Evolutionary conservation across 768 basidiomycete species (phyloP).

Genomic region (Mrakia gelida): DNA sequence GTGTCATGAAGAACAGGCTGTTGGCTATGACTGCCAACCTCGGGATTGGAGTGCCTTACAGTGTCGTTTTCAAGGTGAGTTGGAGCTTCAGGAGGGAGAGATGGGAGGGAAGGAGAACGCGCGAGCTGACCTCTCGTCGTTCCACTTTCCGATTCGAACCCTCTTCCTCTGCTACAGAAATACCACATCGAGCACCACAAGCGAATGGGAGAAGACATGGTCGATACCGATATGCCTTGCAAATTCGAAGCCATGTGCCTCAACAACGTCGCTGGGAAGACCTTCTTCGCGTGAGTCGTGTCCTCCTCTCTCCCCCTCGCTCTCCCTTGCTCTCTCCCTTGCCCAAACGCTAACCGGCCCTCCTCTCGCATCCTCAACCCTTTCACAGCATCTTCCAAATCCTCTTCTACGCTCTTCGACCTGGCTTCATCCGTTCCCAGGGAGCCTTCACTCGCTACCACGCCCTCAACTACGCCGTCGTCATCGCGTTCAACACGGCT

Average conservation of each 20-base stretch:
- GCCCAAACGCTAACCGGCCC: not conserved
- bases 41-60: conserved; percentile 91
- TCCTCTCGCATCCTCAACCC: not conserved
- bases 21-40: conserved; percentile 88
- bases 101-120: no score
- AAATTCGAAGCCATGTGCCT: conserved; percentile 74
- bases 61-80: conserved; percentile 83
- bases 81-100: not conserved
- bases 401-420: conserved; percentile 93
- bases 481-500: conserved; percentile 67
- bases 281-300: conserved; percentile 85
- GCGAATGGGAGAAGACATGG: conserved; percentile 87
- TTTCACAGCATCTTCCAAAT: conserved; percentile 84
- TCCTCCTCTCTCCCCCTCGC: not conserved
- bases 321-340: not conserved
- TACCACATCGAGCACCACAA: conserved; percentile 98
- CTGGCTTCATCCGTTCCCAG: conserved; percentile 84
- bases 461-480: conserved; percentile 63
- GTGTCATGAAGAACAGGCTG: conserved; percentile 74
- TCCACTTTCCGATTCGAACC: not conserved
- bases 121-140: not conserved
- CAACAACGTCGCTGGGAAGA: conserved; percentile 95
- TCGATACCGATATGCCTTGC: conserved; percentile 93
- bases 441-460: conserved; percentile 73
- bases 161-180: conserved; percentile 49